Evolutionary conservation across 1,139 yeast species (phyloP).

Genomic region (Chernovozyma sophiae-reginae): DNA sequence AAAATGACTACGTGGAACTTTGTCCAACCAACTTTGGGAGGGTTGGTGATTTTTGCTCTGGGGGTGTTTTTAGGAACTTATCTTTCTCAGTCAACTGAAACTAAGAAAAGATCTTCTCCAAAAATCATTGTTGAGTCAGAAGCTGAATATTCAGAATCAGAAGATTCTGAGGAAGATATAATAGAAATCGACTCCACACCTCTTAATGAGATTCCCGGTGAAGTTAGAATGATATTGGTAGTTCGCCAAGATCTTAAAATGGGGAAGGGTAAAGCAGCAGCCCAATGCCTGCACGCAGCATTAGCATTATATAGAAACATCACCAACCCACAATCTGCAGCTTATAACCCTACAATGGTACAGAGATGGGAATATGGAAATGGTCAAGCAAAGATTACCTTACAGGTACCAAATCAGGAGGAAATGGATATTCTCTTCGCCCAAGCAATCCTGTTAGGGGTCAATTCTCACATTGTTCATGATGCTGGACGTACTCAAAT

Average conservation of each 20-base stretch:
- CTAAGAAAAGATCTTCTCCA: background rate
- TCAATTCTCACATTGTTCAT: constrained; percentile 76
- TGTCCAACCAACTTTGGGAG: too few relatives aligned
- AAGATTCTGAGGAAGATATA: constrained; percentile 46
- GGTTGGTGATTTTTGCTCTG: background rate
- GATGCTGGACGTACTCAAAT: constrained; percentile 98
- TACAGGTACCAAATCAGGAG: constrained; percentile 72
- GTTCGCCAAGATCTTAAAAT: constrained; percentile 86
- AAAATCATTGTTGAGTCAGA: background rate
- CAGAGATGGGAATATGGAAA: constrained; percentile 69
- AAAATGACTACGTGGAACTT: constrained; percentile 11
- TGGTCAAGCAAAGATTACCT: constrained; percentile 95
- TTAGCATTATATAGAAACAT: constrained; percentile 79
- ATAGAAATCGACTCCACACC: constrained; percentile 51
- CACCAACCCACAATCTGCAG: constrained; percentile 46
- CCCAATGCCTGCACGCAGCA: constrained; percentile 98
- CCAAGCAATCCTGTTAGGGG: constrained; percentile 72
- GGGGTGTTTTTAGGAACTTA: constrained; percentile 4
- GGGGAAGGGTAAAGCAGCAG: constrained; percentile 96
- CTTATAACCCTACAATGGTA: constrained; percentile 58
- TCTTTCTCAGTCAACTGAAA: background rate
- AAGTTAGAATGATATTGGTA: constrained; percentile 81
- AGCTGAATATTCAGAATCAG: constrained; percentile 18
- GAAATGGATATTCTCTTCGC: constrained; percentile 77
- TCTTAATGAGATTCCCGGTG: constrained; percentile 65